phyloP scores from a whole-genome alignment of 1,139 yeast genomes.

The Lodderomyces orthopsilosis region DNA sequence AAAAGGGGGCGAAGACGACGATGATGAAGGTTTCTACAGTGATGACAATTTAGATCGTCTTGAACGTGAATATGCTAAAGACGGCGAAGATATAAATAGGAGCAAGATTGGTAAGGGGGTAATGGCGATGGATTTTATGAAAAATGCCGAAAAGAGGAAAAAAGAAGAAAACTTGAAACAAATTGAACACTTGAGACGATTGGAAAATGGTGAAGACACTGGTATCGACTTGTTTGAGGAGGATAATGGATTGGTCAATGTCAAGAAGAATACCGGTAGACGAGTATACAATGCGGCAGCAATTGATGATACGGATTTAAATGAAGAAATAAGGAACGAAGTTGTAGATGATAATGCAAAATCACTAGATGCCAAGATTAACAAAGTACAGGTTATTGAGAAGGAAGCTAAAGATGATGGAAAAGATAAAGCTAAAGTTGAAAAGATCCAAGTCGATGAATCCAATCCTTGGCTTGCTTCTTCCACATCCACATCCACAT shows the following conservation, averaged over 20 bases:
- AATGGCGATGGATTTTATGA: constrained; percentile 92
- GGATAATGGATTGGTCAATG: constrained; percentile 39
- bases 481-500: constrained; percentile 28
- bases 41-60: constrained; percentile 40
- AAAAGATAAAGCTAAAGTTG: constrained; percentile 8
- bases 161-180: constrained; percentile 54
- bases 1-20: constrained; percentile 52
- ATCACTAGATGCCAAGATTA: constrained; percentile 41
- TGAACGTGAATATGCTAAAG: constrained; percentile 45
- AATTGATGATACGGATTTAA: constrained; percentile 40
- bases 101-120: constrained; percentile 76
- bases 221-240: constrained; percentile 34
- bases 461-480: constrained; percentile 74
- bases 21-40: constrained; percentile 39
- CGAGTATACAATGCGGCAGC: constrained; percentile 78
- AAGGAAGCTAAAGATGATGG: constrained; percentile 4
- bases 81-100: constrained; percentile 30
- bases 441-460: constrained; percentile 21
- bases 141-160: constrained; percentile 71
- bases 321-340: constrained; percentile 46
- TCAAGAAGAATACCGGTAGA: constrained; percentile 71
- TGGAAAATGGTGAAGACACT: constrained; percentile 41
- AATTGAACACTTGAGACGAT: constrained; percentile 47
- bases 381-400: constrained; percentile 22
- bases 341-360: constrained; percentile 54